These are phyloP conservation scores for Pseudocercospora fuligena DNA, from an alignment of 2,329 filamentous ascomycete species.

Conservation along the genomic window DNA sequence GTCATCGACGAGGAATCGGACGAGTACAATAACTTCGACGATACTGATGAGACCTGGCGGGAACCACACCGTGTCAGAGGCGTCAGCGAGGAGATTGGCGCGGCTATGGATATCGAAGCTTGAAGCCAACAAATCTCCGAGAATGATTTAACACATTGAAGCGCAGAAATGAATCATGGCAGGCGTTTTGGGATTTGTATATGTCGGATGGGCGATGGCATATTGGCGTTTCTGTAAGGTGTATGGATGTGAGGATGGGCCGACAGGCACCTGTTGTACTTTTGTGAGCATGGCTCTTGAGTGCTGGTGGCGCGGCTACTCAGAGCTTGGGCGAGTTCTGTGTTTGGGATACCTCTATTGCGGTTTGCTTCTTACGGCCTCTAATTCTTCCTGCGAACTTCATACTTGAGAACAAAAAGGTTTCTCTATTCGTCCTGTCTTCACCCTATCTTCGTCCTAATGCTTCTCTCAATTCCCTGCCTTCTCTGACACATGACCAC, in stretches of 20 bases:
- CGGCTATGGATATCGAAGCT: constrained; percentile 39
- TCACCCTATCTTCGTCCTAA: neutral
- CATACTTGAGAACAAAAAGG: neutral
- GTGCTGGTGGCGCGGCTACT: constrained; percentile 25
- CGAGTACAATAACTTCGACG: constrained; percentile 25
- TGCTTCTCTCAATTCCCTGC: neutral
- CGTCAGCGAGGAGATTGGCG: constrained; percentile 40
- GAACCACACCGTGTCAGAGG: constrained; percentile 31
- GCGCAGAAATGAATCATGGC: neutral
- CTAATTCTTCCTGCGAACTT: constrained; percentile 3
- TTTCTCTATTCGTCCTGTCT: neutral
- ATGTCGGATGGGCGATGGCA: neutral
- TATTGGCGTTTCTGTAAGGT: constrained; percentile 5
- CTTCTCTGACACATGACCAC: neutral
- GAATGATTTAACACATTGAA: neutral
- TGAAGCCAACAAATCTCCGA: constrained; percentile 13
- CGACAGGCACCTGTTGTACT: neutral
- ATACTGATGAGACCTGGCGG: constrained; percentile 19
- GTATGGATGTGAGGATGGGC: constrained; percentile 3
- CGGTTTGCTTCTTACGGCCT: constrained; percentile 12
- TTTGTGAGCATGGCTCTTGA: constrained; percentile 7
- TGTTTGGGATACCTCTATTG: constrained; percentile 8
- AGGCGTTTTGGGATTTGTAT: constrained; percentile 5
- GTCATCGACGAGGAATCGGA: constrained; percentile 31
- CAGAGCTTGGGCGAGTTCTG: constrained; percentile 6